phyloP scores from a whole-genome alignment of 148 eudicot species.

The Fagopyrum homotropicum region DNA sequence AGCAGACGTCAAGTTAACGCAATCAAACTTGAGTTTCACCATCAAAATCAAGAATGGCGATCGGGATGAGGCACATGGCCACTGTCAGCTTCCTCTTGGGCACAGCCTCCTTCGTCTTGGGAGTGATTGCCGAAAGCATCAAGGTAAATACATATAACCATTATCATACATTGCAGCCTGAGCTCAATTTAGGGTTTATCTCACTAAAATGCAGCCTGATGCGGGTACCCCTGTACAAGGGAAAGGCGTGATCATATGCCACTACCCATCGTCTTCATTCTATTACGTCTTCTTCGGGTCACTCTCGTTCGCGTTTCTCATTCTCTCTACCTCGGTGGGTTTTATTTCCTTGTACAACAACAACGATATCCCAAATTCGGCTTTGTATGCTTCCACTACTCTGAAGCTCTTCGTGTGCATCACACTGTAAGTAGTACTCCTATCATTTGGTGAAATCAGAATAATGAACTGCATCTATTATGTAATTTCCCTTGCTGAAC shows the following conservation, averaged over 20 bases:
- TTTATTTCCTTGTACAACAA: constrained; percentile 45
- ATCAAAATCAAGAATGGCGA: constrained; percentile 6
- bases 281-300: constrained; percentile 50
- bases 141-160: background rate
- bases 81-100: constrained; percentile 13
- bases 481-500: background rate
- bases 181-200: background rate
- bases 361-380: constrained; percentile 39
- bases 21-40: background rate
- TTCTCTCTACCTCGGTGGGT: constrained; percentile 32
- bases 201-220: constrained; percentile 33
- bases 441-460: background rate
- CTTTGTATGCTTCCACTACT: constrained; percentile 41
- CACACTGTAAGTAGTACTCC: constrained; percentile 38
- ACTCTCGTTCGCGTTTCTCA: constrained; percentile 36
- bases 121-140: constrained; percentile 15
- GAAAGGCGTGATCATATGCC: constrained; percentile 51
- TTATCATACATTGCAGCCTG: background rate
- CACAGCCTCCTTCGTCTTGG: constrained; percentile 12
- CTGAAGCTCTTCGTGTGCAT: constrained; percentile 48
- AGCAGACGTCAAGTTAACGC: background rate
- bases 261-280: constrained; percentile 39
- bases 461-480: background rate
- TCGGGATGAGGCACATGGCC: constrained; percentile 17
- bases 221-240: constrained; percentile 43